Evolutionary conservation across 2,329 filamentous ascomycete genomes (phyloP).

Genomic region (Stemphylium lycopersici): DNA sequence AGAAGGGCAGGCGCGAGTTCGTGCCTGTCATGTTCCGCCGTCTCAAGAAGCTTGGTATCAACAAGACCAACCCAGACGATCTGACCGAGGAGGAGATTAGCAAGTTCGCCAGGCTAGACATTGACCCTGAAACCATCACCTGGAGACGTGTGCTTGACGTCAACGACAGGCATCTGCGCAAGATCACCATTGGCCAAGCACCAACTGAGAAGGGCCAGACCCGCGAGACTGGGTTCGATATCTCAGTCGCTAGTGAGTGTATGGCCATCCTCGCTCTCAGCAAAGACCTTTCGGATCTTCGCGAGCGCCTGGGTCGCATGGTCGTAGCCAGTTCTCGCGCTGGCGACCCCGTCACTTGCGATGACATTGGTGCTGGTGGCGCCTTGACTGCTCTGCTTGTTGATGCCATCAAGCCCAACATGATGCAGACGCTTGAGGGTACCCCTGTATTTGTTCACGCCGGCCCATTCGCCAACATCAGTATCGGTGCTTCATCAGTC

Average conservation of each 20-base stretch:
- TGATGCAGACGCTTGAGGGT: slow-evolving; percentile 98
- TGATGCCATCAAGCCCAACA: slow-evolving; percentile 97
- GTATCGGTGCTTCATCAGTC: slow-evolving; percentile 94
- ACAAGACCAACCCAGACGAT: slow-evolving; percentile 91
- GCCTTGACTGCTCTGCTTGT: slow-evolving; percentile 94
- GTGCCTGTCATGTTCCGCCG: slow-evolving; percentile 90
- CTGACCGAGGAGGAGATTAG: slow-evolving; percentile 87
- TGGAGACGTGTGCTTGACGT: slow-evolving; percentile 97
- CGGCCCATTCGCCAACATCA: slow-evolving; percentile 97
- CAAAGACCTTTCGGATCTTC: slow-evolving; percentile 85
- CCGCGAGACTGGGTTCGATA: slow-evolving; percentile 93
- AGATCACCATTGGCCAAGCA: slow-evolving; percentile 86
- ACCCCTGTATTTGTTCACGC: slow-evolving; percentile 98
- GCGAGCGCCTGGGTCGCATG: slow-evolving; percentile 92
- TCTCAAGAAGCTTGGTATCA: slow-evolving; percentile 92
- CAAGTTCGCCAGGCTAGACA: slow-evolving; percentile 91
- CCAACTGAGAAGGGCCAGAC: slow-evolving; percentile 88
- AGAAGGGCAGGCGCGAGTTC: slow-evolving; percentile 89
- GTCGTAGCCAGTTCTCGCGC: slow-evolving; percentile 85
- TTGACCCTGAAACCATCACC: slow-evolving; percentile 95
- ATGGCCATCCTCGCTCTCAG: slow-evolving; percentile 98
- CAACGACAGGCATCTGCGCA: slow-evolving; percentile 91
- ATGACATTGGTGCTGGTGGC: slow-evolving; percentile 91
- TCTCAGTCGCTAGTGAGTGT: slow-evolving; percentile 95
- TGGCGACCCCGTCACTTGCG: slow-evolving; percentile 92